These are phyloP conservation scores for Ceratocystis eucalypticola DNA, from an alignment of 2,329 filamentous ascomycete species.

Conservation along the genomic window DNA sequence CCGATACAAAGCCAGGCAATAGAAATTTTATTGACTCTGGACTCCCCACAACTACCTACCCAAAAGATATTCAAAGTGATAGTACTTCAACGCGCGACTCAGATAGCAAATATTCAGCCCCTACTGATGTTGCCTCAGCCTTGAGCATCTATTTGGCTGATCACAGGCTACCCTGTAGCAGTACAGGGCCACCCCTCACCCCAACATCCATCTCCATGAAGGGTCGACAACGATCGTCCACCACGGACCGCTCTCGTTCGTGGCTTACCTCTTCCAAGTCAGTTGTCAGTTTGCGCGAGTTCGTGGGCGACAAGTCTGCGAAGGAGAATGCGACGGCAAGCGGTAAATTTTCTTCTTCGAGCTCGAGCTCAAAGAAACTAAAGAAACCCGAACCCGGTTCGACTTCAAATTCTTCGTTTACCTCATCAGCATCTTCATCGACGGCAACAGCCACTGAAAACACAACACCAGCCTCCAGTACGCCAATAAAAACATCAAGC, in stretches of 20 bases:
- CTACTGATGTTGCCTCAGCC: slow-evolving; percentile 16
- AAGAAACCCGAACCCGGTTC: slow-evolving; percentile 3
- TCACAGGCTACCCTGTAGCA: slow-evolving; percentile 4
- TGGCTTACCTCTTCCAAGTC: slow-evolving; percentile 39
- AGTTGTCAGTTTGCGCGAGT: slow-evolving; percentile 27
- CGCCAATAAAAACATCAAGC: not conserved
- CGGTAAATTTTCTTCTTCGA: slow-evolving; percentile 5
- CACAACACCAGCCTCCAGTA: not conserved
- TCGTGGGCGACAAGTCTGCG: slow-evolving; percentile 20
- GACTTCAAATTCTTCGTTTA: not conserved
- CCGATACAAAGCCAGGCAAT: not conserved
- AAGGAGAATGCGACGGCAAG: slow-evolving; percentile 20
- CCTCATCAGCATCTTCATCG: slow-evolving; percentile 2
- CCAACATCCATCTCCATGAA: slow-evolving; percentile 22
- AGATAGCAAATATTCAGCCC: slow-evolving; percentile 7
- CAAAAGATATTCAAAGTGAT: not conserved
- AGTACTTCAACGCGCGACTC: not conserved
- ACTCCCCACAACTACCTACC: not conserved
- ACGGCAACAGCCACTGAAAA: not conserved
- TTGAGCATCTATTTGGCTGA: slow-evolving; percentile 4
- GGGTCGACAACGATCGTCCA: slow-evolving; percentile 32
- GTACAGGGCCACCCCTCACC: slow-evolving; percentile 7
- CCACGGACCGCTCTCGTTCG: slow-evolving; percentile 38
- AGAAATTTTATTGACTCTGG: not conserved
- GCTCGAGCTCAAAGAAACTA: slow-evolving; percentile 11